Conservation (phyloP, 2,329 filamentous ascomycete species). For the Clonostachys sp. region DNA sequence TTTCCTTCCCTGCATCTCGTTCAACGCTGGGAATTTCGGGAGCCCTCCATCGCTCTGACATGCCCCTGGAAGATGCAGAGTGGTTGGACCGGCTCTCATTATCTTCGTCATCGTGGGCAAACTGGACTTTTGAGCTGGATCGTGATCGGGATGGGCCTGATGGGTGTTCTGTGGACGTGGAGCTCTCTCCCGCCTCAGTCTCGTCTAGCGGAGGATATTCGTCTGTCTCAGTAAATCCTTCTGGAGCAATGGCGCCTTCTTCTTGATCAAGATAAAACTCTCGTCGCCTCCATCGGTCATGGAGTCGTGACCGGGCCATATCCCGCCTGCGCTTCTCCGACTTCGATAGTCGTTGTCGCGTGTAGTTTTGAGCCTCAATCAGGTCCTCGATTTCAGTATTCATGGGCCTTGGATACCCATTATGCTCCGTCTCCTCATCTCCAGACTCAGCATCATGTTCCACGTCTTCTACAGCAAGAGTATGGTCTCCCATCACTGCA, state of each 20-base stretch:
- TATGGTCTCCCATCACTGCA: conserved; percentile 26
- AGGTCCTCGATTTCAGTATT: conserved; percentile 35
- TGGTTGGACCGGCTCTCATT: conserved; percentile 67
- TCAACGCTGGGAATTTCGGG: conserved; percentile 78
- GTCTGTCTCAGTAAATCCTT: conserved; percentile 42
- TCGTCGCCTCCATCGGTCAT: conserved; percentile 71
- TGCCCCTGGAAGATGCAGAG: conserved; percentile 67
- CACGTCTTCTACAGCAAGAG: conserved; percentile 13
- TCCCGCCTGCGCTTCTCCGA: conserved; percentile 32
- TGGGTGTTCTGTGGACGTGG: conserved; percentile 31
- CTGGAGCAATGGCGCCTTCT: conserved; percentile 64
- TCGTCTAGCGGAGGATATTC: neutral
- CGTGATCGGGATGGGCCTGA: conserved; percentile 52
- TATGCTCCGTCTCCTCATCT: too few species aligned
- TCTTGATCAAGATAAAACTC: conserved; percentile 84
- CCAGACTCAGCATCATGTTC: conserved; percentile 5
- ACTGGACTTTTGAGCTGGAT: conserved; percentile 76
- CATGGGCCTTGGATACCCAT: conserved; percentile 6
- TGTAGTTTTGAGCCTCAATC: conserved; percentile 26
- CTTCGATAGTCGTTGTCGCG: conserved; percentile 26
- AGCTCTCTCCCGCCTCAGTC: conserved; percentile 28
- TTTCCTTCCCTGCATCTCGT: conserved; percentile 78
- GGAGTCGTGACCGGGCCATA: conserved; percentile 48
- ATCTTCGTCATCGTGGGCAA: conserved; percentile 67
- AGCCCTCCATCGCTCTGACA: conserved; percentile 71